Conservation (phyloP, 1,284 basidiomycete genomes). For the Malassezia brasiliensis region DNA sequence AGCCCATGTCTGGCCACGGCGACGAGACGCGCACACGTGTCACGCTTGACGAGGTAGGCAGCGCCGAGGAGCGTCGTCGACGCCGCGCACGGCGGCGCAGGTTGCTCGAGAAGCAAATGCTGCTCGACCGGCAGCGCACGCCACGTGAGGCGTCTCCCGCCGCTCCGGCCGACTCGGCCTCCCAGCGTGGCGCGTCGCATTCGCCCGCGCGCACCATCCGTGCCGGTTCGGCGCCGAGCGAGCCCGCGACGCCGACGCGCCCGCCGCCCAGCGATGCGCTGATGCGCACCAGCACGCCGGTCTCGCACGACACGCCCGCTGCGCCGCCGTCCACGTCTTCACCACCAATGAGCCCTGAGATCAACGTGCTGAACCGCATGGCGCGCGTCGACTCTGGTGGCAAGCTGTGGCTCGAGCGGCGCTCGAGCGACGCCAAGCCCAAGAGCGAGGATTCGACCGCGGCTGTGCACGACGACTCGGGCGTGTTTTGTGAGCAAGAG, state of each 20-base stretch:
- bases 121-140: constrained; percentile 5
- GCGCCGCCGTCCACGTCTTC: not conserved
- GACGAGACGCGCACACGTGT: constrained; percentile 15
- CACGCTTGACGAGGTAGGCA: constrained; percentile 33
- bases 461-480: constrained; percentile 23
- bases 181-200: not conserved
- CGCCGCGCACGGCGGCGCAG: constrained; percentile 16
- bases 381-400: constrained; percentile 33
- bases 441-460: constrained; percentile 14
- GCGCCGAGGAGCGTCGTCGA: constrained; percentile 28
- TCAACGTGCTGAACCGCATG: constrained; percentile 23
- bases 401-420: constrained; percentile 21
- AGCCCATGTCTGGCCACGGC: constrained; percentile 4
- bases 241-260: not conserved
- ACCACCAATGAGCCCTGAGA: constrained; percentile 3
- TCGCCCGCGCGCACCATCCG: constrained; percentile 7
- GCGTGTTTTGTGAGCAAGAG: constrained; percentile 19
- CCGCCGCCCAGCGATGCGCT: not conserved
- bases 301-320: not conserved
- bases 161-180: constrained; percentile 8
- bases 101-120: constrained; percentile 29
- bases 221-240: not conserved
- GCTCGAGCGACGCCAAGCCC: not conserved
- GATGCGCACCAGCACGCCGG: constrained; percentile 9
- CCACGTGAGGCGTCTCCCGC: not conserved